Conservation (phyloP, 73 alveolate species). For the Stentor coeruleus region DNA sequence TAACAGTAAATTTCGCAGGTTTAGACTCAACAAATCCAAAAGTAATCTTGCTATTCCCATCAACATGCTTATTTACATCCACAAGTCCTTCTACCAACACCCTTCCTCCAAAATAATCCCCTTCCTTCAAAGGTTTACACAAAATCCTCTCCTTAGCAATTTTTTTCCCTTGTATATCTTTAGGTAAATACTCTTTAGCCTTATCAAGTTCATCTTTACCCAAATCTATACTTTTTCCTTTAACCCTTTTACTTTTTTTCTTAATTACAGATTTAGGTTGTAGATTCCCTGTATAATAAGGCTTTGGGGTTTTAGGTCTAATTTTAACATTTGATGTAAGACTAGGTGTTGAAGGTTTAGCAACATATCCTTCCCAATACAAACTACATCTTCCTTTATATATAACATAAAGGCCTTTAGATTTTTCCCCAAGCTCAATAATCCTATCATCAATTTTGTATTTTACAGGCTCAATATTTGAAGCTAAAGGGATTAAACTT, state of each 20-base stretch:
- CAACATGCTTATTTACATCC: neutral
- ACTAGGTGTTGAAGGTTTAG: neutral
- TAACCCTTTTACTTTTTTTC: neutral
- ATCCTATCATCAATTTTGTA: conserved; percentile 7
- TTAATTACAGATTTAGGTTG: neutral
- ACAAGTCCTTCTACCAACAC: conserved; percentile 7
- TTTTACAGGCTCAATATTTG: conserved; percentile 9
- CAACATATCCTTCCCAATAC: conserved; percentile 20
- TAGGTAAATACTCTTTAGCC: neutral
- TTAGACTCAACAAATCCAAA: neutral
- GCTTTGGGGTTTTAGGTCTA: neutral
- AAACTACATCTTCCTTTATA: conserved; percentile 28
- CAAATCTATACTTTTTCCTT: neutral
- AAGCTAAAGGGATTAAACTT: conserved; percentile 19
- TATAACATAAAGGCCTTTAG: conserved; percentile 20
- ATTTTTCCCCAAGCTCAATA: conserved; percentile 19
- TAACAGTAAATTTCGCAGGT: conserved; percentile 22
- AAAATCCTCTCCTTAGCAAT: neutral
- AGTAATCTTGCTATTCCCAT: neutral
- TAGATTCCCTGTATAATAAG: neutral
- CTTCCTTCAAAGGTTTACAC: conserved; percentile 4
- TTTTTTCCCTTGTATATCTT: neutral
- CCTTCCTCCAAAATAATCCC: conserved; percentile 31
- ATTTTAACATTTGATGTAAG: neutral
- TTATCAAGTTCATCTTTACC: neutral